These are phyloP conservation scores for Salvia rosmarinus DNA, from an alignment of 257 asterid species.

Conservation along the genomic window DNA sequence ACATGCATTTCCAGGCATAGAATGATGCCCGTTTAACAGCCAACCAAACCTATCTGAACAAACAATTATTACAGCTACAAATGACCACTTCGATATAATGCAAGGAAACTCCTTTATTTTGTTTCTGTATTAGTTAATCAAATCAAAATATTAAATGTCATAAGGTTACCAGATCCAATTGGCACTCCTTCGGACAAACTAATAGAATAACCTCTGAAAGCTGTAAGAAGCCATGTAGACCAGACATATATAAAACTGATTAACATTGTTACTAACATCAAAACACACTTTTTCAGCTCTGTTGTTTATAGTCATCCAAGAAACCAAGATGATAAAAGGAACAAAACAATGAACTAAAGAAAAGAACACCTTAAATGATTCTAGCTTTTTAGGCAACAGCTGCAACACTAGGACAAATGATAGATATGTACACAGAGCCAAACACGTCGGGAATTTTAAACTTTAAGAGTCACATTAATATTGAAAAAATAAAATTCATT, in stretches of 20 bases:
- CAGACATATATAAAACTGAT: background rate
- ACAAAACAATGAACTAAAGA: background rate
- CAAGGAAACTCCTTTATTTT: background rate
- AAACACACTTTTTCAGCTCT: background rate
- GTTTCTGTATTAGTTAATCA: background rate
- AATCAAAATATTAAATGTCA: too few species aligned
- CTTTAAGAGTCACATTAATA: background rate
- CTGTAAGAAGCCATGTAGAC: background rate
- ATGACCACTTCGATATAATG: background rate
- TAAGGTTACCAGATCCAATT: background rate
- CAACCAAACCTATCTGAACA: background rate
- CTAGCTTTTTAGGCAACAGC: conserved; percentile 16
- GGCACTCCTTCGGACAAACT: background rate
- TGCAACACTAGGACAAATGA: conserved; percentile 12
- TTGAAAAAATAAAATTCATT: background rate
- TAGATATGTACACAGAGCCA: conserved; percentile 1
- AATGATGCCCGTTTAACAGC: background rate
- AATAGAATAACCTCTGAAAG: background rate
- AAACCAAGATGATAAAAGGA: background rate
- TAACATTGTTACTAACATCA: background rate
- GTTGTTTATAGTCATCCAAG: background rate
- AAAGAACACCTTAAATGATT: background rate
- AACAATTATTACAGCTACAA: background rate
- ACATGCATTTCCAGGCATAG: too few species aligned
- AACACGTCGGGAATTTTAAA: background rate